Evolutionary conservation across 495 filamentous ascomycete species (phyloP), one percentile per base, ranked within the genome.

Genomic region (Neurospora intermedia): DNA sequence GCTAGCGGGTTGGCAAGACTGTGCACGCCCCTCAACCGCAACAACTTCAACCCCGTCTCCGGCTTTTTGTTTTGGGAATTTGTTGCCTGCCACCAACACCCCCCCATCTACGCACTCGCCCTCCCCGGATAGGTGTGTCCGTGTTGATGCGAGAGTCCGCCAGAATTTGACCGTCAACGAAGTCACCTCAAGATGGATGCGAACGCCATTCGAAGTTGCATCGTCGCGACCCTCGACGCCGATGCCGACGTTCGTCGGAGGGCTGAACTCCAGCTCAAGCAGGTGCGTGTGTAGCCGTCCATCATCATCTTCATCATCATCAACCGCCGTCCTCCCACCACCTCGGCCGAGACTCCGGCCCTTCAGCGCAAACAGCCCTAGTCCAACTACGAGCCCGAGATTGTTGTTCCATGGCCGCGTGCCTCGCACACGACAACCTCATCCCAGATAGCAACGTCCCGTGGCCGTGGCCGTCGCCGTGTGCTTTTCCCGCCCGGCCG

Each of bases 201-300:
- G 81, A 87, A 89, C 81, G 89, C 89, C 79, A 88, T 99, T 79
- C 88, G 94, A 83, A 90, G 89, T 86, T 93, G 94, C 82, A 93
- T 98, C 82, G 88, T 91, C 80, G 91, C 91, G 78, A 98, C 94
- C 69, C 89, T 98, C 77, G 90, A 93, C 77, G 81, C 92, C 75
- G 93, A 98, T 86, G 90, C 93, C 76, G 92, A 96, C 77, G 89
- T 86, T 81, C 89, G 96, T 79, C 89, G 90, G 76, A 90, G 92
- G 81, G 96, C 94, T 73, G 96, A 98, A 85, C 83, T 94, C 76
- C 93, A 98, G 82, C 86, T 99, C 76, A 97, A 95, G 91, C 90
- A 92, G 88, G 96, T 98, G 88, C 79, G 91, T 85, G 71, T 43
- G 38, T 42, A 46, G 72, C 15, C 69, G 46, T 73, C 27, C 54